Evolutionary conservation across 2,329 filamentous ascomycete species (phyloP).

Genomic region (Penicillium paneum): DNA sequence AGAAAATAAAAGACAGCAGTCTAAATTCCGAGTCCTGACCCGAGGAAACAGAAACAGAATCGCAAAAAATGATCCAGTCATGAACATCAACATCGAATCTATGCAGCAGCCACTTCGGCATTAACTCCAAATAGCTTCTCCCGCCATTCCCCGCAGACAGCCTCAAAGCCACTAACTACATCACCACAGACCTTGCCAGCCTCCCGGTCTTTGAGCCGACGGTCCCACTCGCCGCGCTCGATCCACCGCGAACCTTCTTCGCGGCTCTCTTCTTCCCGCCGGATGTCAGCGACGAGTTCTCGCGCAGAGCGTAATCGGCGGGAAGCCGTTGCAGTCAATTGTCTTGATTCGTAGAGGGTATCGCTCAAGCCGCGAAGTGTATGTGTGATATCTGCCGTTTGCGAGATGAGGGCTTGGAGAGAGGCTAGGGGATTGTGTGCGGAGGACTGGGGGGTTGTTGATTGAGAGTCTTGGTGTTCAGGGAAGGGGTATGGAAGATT

Average conservation of each 20-base stretch:
- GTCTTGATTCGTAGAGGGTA: slow-evolving; percentile 88
- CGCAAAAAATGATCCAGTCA: background rate
- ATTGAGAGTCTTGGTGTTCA: slow-evolving; percentile 27
- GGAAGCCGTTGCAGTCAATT: slow-evolving; percentile 77
- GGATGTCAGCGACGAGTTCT: slow-evolving; percentile 81
- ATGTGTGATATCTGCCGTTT: slow-evolving; percentile 71
- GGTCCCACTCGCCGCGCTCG: slow-evolving; percentile 76
- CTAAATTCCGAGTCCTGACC: background rate
- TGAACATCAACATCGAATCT: slow-evolving; percentile 6
- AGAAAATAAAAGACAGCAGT: slow-evolving; percentile 1
- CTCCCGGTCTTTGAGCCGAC: slow-evolving; percentile 70
- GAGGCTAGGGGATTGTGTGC: slow-evolving; percentile 57
- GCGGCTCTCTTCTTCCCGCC: slow-evolving; percentile 73
- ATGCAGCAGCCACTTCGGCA: slow-evolving; percentile 34
- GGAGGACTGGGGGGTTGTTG: slow-evolving; percentile 30
- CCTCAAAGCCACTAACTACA: slow-evolving; percentile 88
- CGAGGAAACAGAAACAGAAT: background rate
- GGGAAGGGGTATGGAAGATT: slow-evolving; percentile 50
- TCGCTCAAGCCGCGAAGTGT: slow-evolving; percentile 85
- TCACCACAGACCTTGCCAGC: slow-evolving; percentile 81
- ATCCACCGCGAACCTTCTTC: slow-evolving; percentile 84
- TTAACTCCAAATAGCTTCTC: slow-evolving; percentile 62
- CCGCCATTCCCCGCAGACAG: slow-evolving; percentile 81
- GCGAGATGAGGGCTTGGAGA: slow-evolving; percentile 64
- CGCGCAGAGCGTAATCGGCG: slow-evolving; percentile 75